Base-by-base conservation (phyloP, 306 rosid species). In the Rosa rugosa region DNA sequence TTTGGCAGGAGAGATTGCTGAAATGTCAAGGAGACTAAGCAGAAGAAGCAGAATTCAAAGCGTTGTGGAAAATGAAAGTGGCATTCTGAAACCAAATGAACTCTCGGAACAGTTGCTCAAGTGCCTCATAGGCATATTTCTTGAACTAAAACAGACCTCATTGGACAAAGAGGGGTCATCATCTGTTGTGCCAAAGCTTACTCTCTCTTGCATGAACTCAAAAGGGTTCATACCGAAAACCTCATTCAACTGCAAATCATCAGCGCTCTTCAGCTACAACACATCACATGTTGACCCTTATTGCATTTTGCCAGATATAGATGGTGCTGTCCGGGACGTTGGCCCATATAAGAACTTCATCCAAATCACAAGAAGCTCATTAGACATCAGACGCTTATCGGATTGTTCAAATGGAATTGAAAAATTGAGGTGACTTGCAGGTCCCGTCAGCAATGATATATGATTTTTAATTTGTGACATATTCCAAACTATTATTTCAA, bases 331-430 rank as follows among this genome's bases (percentile, higher is more conserved):
- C 44, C 85, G 90, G 67, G 97, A 92, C 17, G 68, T 92, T 64
- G 98, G 97, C 59, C 97, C 94, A 0, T 95, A 92, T 50, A 92
- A 91, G 86, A 73, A 90, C 83, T 88, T 91, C 77, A 84, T 95
- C 79, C 98, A 88, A n/a, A 89, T 95, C 83, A 90, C 85, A 12
- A 86, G 81, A 40, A 85, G 76, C 53, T 88, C 96, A 3, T 80
- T 90, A 7, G 87, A 91, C 74, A 51, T 85, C 47, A 83, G 74
- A 63, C 80, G 81, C 27, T 85, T 87, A 64, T 77, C 92, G 1
- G 92, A 85, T 12, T 85, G 90, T 70, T 76, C 77, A 12, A 78
- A 82, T 1, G 90, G 83, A 44, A 82, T 87, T 72, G 76, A 84
- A 86, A 91, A 86, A 77, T 80, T 91, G 62, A 92, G 99, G 97